Evolutionary conservation across 805 yeast genomes (phyloP), one percentile per base, ranked within the genome.

Genomic region (Kuraishia capsulata): DNA sequence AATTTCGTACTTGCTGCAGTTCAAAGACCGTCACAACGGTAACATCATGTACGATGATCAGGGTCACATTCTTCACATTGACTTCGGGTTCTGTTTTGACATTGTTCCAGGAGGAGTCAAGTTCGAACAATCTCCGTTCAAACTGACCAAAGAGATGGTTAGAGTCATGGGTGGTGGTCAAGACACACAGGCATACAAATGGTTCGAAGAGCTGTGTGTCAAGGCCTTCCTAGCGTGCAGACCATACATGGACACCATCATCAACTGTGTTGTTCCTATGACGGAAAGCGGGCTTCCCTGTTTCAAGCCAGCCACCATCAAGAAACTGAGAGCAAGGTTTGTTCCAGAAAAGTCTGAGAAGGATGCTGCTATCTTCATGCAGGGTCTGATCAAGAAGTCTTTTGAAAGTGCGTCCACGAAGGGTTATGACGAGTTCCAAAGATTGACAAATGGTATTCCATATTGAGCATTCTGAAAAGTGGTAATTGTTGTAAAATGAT

Each of bases 61-160:
- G 51, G 99, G 99, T 4, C 96, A 92, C 56, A 76, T 94, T 44
- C 65, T 94, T 44, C 99, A 92, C 60, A 86, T 94, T 59, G 99
- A 92, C 63, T 92, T 92, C 64, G 99, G 99, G 3, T 92, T 92
- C 71, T 89, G 96, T 52, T 94, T 92, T 57, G 99, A 92, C 63
- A 92, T 92, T 58, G 97, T 86, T 25, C 99, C 99, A 8, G 99
- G 99, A 47, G 98, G 98, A 26, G 97, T 92, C 36, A 86, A 81
- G 52, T 94, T 92, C 56, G 99, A 92, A 52, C 95, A 87, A n/a
- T 96, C 95, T 1, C 97, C 98, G 10, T 92, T 92, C 69, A 92
- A 92, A 56, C 72, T 92, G 46, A 92, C 98, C 3, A 84, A 81
- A 50, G 99, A 92, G 54, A 92, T 94, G 98, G 83, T 92, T 4